phyloP scores from a whole-genome alignment of 805 yeast species.

The Kluyveromyces starmeri region DNA sequence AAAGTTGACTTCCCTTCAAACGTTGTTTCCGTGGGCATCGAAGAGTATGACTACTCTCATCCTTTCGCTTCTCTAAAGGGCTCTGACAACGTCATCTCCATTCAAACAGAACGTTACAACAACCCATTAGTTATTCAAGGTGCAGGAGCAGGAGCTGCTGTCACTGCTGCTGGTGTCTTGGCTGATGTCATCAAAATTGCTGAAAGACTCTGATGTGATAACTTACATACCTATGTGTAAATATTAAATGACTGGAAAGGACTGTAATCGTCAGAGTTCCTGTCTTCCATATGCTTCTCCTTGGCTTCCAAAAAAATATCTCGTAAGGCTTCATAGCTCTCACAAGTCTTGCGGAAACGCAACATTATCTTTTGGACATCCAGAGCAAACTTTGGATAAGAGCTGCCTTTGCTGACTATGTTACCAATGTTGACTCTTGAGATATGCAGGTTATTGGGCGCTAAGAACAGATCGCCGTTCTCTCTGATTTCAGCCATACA shows the following conservation, averaged over 20 bases:
- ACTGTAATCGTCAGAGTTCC: conserved; percentile 18
- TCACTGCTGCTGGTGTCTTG: conserved; percentile 81
- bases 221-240: conserved; percentile 2
- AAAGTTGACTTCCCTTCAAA: conserved; percentile 68
- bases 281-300: conserved; percentile 34
- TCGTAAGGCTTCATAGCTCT: conserved; percentile 39
- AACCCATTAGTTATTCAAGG: conserved; percentile 95
- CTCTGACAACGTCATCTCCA: conserved; percentile 89
- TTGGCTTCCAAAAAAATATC: conserved; percentile 53
- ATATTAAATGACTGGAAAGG: conserved; percentile 1
- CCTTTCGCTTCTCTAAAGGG: conserved; percentile 96
- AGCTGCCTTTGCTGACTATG: conserved; percentile 26
- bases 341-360: conserved; percentile 55
- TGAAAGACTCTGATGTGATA: conserved; percentile 48
- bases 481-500: conserved; percentile 81
- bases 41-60: conserved; percentile 77
- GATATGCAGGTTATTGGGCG: conserved; percentile 80
- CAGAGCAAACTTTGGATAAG: conserved; percentile 30
- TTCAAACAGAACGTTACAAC: conserved; percentile 83
- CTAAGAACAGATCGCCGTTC: conserved; percentile 68
- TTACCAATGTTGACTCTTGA: conserved; percentile 54
- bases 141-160: conserved; percentile 86
- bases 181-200: conserved; percentile 91
- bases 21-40: conserved; percentile 76
- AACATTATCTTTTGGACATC: conserved; percentile 72